These are phyloP conservation scores for Suhomyces maxii DNA, from an alignment of 1,139 yeast species.

Conservation along the genomic window DNA sequence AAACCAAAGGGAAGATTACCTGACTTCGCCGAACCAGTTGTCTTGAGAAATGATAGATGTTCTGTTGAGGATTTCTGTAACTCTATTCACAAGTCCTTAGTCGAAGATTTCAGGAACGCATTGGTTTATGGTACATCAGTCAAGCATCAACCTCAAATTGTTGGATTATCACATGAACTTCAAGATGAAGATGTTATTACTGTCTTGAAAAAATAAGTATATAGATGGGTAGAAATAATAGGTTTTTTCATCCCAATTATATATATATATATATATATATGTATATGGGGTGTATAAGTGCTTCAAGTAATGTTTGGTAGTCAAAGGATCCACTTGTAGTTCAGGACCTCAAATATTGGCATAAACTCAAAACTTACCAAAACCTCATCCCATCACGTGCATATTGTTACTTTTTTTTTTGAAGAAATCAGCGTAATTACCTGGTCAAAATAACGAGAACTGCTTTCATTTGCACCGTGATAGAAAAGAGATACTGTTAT, in stretches of 20 bases:
- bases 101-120: constrained; percentile 90
- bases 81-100: constrained; percentile 90
- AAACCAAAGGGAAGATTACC: constrained; percentile 95
- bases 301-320: neutral
- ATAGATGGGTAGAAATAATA: no score
- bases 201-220: constrained; percentile 66
- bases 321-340: neutral
- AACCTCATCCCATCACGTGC: constrained; percentile 11
- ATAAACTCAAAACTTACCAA: neutral
- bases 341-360: no score
- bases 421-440: constrained; percentile 8
- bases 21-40: constrained; percentile 93
- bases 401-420: constrained; percentile 5
- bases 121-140: constrained; percentile 90
- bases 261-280: constrained; percentile 1
- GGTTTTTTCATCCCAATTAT: no score
- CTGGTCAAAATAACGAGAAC: neutral
- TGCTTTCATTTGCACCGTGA: neutral
- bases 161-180: constrained; percentile 77
- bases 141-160: constrained; percentile 97
- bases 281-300: neutral
- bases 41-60: constrained; percentile 75
- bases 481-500: neutral
- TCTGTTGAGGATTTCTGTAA: constrained; percentile 96
- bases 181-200: constrained; percentile 98